These are phyloP conservation scores for Curvularia sp. DNA, from an alignment of 2,329 filamentous ascomycete genomes.

Conservation along the genomic window DNA sequence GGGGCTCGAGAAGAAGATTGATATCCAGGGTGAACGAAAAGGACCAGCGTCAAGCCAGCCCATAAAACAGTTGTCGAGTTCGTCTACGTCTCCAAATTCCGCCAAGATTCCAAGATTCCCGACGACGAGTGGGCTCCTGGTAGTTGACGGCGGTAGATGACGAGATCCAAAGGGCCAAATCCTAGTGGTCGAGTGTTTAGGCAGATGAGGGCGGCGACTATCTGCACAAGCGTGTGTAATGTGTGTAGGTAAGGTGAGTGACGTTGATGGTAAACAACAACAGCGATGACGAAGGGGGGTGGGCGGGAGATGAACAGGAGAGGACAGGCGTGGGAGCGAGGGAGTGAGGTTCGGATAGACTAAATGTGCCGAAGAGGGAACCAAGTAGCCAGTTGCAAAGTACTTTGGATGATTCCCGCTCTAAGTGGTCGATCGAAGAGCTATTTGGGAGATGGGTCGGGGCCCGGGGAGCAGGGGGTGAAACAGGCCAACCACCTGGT, in stretches of 20 bases:
- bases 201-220: constrained; percentile 5
- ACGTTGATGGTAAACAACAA: constrained; percentile 36
- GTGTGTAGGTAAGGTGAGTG: constrained; percentile 15
- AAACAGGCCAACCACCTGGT: constrained; percentile 51
- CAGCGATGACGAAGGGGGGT: constrained; percentile 27
- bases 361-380: constrained; percentile 44
- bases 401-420: constrained; percentile 39
- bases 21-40: constrained; percentile 87
- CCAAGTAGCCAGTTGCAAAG: constrained; percentile 45
- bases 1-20: constrained; percentile 81
- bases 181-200: background rate
- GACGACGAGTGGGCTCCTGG: constrained; percentile 5
- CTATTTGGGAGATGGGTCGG: constrained; percentile 49
- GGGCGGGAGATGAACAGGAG: constrained; percentile 34
- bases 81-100: constrained; percentile 25
- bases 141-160: constrained; percentile 18
- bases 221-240: background rate
- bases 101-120: constrained; percentile 16
- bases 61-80: constrained; percentile 39
- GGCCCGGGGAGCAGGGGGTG: constrained; percentile 38
- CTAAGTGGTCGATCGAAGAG: constrained; percentile 48
- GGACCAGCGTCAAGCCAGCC: constrained; percentile 54
- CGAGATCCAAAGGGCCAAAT: background rate
- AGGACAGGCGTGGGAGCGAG: constrained; percentile 33
- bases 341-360: constrained; percentile 41